Percentiles rank a stretch among this genome's conserved stretches.
These are phyloP conservation scores for Termitomyces sp. DNA, from an alignment of 768 basidiomycete genomes.

Conservation along the genomic window DNA sequence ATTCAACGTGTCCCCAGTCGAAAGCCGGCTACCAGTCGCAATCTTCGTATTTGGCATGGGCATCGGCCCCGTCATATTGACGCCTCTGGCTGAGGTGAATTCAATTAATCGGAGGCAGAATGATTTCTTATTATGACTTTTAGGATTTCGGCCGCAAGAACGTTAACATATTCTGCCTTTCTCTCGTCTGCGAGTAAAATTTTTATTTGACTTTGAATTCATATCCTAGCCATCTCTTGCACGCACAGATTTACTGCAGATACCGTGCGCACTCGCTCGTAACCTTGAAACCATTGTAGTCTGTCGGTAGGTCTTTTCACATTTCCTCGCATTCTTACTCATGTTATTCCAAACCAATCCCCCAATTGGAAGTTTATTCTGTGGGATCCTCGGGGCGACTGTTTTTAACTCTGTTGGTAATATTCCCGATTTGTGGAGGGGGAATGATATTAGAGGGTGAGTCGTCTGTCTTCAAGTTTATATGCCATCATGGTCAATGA, in stretches of 20 bases:
- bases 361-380: slow-evolving; percentile 8
- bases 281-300: slow-evolving; percentile 12
- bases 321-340: background rate
- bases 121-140: background rate
- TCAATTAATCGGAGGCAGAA: background rate
- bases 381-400: slow-evolving; percentile 14
- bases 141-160: slow-evolving; percentile 18
- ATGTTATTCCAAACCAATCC: background rate
- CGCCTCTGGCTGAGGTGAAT: slow-evolving; percentile 16
- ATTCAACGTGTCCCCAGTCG: slow-evolving; percentile 9
- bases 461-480: background rate
- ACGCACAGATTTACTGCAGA: slow-evolving; percentile 15
- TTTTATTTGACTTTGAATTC: background rate
- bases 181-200: slow-evolving; percentile 14
- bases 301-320: slow-evolving; percentile 10
- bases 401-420: slow-evolving; percentile 16
- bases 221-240: slow-evolving; percentile 10
- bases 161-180: slow-evolving; percentile 13
- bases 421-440: slow-evolving; percentile 17
- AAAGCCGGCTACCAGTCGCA: slow-evolving; percentile 16
- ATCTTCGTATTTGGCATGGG: slow-evolving; percentile 17
- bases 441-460: slow-evolving; percentile 12
- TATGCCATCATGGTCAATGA: background rate
- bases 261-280: slow-evolving; percentile 16
- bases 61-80: slow-evolving; percentile 16